Evolutionary conservation across 352 stramenopile species (phyloP), one percentile per base, ranked within the genome.

Genomic region (Globisporangium yorkense): DNA sequence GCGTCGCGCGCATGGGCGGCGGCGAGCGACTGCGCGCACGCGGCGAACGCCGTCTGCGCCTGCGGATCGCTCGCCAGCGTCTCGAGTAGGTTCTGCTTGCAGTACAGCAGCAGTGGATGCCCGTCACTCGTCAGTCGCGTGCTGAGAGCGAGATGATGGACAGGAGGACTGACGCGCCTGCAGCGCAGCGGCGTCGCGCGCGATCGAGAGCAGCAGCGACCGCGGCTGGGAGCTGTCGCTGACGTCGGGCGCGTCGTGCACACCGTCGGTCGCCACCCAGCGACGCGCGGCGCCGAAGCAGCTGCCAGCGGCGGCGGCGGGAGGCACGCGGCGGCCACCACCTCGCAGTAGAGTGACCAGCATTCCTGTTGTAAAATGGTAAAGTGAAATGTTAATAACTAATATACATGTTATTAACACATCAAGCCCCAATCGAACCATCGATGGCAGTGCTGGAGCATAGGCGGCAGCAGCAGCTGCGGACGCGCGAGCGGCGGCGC

Each of bases 1-100:
- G 68, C 59, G 41, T 72, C 59, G 24, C 85, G 63, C 20, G 75
- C 59, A 5, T 75, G 68, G 24, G 80, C 89, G n/a, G 71, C 56
- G 52, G 75, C 46, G 5, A 94, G 41, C 2, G 61, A 58, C 51
- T 56, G 51, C 9, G 84, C 54, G 10, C 63, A 70, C 6, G 51
- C 53, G 2, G 71, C 54, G 12, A 90, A 83, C 5, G 53, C 63
- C 9, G 61, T 31, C 6, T 61, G 54, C 1, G 71, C 51, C 10
- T 56, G 35, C 5, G 65, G 43, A 8, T 85, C 68, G n/a, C 49
- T 57, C 0, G 59, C 33, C 6, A 87, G 56, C 47, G 68, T 63
- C 4, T 56, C 56, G 39, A 84, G 70, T 2, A 89, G 62, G 5
- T 69, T 62, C 81, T 89, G 54, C 1, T 49, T 1, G 48, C 49